These are phyloP conservation scores for Tothia fuscella DNA, from an alignment of 2,329 filamentous ascomycete species.

Conservation along the genomic window DNA sequence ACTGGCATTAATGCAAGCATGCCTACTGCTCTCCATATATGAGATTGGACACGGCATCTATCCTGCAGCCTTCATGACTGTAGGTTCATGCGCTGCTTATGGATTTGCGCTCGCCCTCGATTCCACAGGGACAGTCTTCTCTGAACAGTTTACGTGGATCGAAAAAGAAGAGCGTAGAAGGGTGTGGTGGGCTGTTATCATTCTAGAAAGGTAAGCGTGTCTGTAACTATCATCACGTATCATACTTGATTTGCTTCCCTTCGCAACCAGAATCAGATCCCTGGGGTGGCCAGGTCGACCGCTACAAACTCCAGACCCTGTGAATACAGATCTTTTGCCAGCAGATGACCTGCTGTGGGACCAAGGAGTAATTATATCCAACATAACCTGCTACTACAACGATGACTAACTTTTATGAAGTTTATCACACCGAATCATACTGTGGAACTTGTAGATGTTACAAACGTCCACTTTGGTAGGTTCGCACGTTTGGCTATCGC, in stretches of 20 bases:
- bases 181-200: slow-evolving; percentile 23
- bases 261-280: not conserved
- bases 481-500: too few relatives aligned
- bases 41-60: slow-evolving; percentile 26
- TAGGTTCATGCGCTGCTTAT: slow-evolving; percentile 18
- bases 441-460: slow-evolving; percentile 14
- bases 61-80: slow-evolving; percentile 22
- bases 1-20: not conserved
- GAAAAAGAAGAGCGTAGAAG: slow-evolving; percentile 23
- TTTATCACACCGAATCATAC: too few relatives aligned
- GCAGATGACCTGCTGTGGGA: slow-evolving; percentile 18
- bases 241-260: too few relatives aligned
- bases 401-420: too few relatives aligned
- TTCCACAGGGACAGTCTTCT: slow-evolving; percentile 17
- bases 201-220: slow-evolving; percentile 23
- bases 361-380: slow-evolving; percentile 19
- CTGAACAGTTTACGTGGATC: slow-evolving; percentile 20
- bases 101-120: slow-evolving; percentile 17
- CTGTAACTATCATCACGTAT: slow-evolving; percentile 15
- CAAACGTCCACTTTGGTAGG: slow-evolving; percentile 20
- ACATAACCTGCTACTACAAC: slow-evolving; percentile 17
- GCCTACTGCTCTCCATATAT: slow-evolving; percentile 21
- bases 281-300: not conserved
- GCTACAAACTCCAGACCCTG: not conserved
- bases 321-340: slow-evolving; percentile 13